Evolutionary conservation across 768 basidiomycete genomes (phyloP).

Genomic region (Termitomyces sp.): DNA sequence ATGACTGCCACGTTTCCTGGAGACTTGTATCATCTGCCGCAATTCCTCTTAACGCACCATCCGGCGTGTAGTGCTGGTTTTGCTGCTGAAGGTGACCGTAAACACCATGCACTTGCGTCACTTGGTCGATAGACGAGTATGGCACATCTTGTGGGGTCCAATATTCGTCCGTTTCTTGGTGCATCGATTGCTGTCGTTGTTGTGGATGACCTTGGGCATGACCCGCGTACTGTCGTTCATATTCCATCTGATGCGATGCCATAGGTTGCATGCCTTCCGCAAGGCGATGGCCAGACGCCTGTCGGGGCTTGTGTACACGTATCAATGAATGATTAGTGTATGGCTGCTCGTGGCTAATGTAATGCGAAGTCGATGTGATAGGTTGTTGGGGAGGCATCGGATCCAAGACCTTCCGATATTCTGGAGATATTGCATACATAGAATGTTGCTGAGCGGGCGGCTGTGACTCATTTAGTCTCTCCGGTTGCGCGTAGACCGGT

Average conservation of each 20-base stretch:
- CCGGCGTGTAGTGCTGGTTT: conserved; percentile 46
- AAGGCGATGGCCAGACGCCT: not conserved
- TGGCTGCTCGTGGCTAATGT: not conserved
- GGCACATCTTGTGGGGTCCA: conserved; percentile 23
- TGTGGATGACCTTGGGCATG: not conserved
- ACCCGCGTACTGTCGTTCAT: not conserved
- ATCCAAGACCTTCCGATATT: conserved; percentile 11
- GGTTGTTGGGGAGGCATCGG: not conserved
- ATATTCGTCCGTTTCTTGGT: conserved; percentile 22
- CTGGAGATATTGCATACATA: conserved; percentile 26
- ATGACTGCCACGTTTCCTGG: conserved; percentile 70
- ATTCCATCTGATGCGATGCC: not conserved
- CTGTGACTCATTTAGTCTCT: not conserved
- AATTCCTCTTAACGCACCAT: conserved; percentile 40
- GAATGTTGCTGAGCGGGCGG: conserved; percentile 24
- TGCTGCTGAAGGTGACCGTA: conserved; percentile 20
- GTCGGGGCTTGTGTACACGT: not conserved
- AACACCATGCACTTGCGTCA: conserved; percentile 13
- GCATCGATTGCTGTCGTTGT: not conserved
- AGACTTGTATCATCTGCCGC: conserved; percentile 52
- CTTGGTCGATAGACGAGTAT: conserved; percentile 18
- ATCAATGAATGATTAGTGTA: not conserved
- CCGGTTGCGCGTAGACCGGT: conserved; percentile 6
- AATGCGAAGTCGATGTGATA: not conserved
- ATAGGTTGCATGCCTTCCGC: not conserved